Conservation (phyloP, 306 rosid species). For the Quercus parvula region DNA sequence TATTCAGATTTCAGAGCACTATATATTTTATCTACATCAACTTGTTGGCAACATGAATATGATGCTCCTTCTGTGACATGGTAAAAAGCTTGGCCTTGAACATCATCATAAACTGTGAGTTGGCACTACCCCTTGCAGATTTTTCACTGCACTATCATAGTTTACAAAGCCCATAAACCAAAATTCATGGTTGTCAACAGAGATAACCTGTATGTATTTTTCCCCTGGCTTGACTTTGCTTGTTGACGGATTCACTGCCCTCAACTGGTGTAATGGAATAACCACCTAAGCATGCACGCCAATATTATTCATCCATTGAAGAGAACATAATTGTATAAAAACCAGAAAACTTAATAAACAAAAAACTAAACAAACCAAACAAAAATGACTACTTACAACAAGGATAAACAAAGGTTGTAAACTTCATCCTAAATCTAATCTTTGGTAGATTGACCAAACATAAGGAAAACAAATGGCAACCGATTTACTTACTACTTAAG, state of each 20-base stretch:
- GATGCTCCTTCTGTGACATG: slow-evolving; percentile 6
- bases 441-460: neutral
- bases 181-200: slow-evolving; percentile 94
- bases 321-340: neutral
- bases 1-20: slow-evolving; percentile 8
- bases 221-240: slow-evolving; percentile 74
- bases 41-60: neutral
- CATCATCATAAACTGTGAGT: slow-evolving; percentile 35
- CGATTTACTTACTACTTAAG: neutral
- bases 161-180: slow-evolving; percentile 96
- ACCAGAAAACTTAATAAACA: neutral
- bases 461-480: neutral
- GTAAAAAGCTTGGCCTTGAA: neutral
- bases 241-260: slow-evolving; percentile 82
- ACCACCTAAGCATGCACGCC: slow-evolving; percentile 51
- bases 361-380: neutral
- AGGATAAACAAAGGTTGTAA: neutral
- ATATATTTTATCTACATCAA: slow-evolving; percentile 26
- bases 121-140: slow-evolving; percentile 62
- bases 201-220: slow-evolving; percentile 78
- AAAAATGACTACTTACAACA: no score
- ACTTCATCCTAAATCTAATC: neutral
- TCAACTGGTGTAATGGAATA: slow-evolving; percentile 86
- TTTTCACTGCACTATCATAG: slow-evolving; percentile 80
- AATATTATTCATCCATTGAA: neutral